Evolutionary conservation across 2,329 filamentous ascomycete genomes (phyloP).

Genomic region (Venturia effusa): DNA sequence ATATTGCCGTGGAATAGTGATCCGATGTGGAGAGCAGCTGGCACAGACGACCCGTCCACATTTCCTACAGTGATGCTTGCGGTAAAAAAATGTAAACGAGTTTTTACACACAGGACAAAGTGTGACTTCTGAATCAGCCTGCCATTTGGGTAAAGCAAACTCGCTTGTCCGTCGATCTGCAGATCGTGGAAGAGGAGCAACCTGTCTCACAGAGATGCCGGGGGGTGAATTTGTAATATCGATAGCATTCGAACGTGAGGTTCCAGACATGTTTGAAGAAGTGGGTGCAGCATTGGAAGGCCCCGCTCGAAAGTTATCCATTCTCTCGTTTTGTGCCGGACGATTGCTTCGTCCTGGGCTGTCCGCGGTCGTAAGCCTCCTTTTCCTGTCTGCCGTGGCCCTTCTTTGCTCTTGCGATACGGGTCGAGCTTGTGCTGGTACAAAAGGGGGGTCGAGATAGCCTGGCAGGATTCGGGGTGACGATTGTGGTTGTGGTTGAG

Average conservation of each 20-base stretch:
- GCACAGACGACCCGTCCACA: slow-evolving; percentile 88
- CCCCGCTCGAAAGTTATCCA: background rate
- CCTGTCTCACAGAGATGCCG: background rate
- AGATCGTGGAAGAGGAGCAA: background rate
- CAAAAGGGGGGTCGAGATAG: background rate
- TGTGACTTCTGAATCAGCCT: slow-evolving; percentile 73
- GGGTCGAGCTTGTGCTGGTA: background rate
- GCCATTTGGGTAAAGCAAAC: slow-evolving; percentile 65
- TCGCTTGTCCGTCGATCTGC: slow-evolving; percentile 21
- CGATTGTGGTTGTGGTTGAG: background rate
- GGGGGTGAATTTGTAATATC: background rate
- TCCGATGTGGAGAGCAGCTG: slow-evolving; percentile 83
- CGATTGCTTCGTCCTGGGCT: slow-evolving; percentile 21
- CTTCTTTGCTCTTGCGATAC: background rate
- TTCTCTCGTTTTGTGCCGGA: background rate
- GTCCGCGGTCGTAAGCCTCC: slow-evolving; percentile 24
- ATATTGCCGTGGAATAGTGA: slow-evolving; percentile 86
- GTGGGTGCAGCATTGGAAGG: slow-evolving; percentile 1
- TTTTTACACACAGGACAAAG: slow-evolving; percentile 75
- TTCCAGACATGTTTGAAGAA: background rate
- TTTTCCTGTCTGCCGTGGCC: slow-evolving; percentile 23
- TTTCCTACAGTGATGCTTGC: slow-evolving; percentile 92
- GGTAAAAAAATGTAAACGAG: slow-evolving; percentile 72
- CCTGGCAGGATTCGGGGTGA: background rate
- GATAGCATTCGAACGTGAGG: background rate